A percentile compares a stretch with the other conserved stretches of the same genome.
Conservation (phyloP, 1,284 basidiomycete genomes). For the Singerocomus inundabilis region DNA sequence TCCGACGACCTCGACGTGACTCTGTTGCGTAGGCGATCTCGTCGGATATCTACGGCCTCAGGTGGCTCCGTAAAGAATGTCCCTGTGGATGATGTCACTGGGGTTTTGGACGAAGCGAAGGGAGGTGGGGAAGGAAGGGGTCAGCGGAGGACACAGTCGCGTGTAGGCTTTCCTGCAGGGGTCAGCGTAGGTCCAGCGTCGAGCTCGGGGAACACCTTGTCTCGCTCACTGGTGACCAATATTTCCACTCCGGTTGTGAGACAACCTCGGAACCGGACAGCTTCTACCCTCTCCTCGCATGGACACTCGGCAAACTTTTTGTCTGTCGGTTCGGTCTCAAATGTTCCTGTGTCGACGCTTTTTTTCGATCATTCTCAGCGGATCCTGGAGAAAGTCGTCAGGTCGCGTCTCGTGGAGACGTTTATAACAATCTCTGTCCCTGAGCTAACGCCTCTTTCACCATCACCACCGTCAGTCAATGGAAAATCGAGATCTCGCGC, state of each 20-base stretch:
- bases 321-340: slow-evolving; percentile 17
- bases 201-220: slow-evolving; percentile 20
- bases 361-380: slow-evolving; percentile 62
- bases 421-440: slow-evolving; percentile 60
- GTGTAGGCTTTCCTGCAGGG: slow-evolving; percentile 37
- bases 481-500: slow-evolving; percentile 23
- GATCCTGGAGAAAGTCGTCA: slow-evolving; percentile 64
- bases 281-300: slow-evolving; percentile 48
- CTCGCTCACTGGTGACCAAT: slow-evolving; percentile 20
- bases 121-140: slow-evolving; percentile 36
- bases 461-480: slow-evolving; percentile 15
- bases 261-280: slow-evolving; percentile 46
- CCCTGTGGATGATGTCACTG: slow-evolving; percentile 44
- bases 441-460: slow-evolving; percentile 18
- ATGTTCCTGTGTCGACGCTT: slow-evolving; percentile 28
- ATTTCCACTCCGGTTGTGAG: slow-evolving; percentile 33
- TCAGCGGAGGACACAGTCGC: slow-evolving; percentile 39
- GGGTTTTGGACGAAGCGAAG: slow-evolving; percentile 29
- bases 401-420: slow-evolving; percentile 76
- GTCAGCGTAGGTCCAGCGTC: slow-evolving; percentile 27
- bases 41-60: slow-evolving; percentile 63
- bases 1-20: slow-evolving; percentile 71
- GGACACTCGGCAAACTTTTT: slow-evolving; percentile 20
- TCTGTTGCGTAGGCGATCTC: slow-evolving; percentile 53
- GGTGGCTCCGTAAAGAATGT: slow-evolving; percentile 47